phyloP scores from a whole-genome alignment of 2,329 filamentous ascomycete genomes.

The Colletotrichum camelliae region DNA sequence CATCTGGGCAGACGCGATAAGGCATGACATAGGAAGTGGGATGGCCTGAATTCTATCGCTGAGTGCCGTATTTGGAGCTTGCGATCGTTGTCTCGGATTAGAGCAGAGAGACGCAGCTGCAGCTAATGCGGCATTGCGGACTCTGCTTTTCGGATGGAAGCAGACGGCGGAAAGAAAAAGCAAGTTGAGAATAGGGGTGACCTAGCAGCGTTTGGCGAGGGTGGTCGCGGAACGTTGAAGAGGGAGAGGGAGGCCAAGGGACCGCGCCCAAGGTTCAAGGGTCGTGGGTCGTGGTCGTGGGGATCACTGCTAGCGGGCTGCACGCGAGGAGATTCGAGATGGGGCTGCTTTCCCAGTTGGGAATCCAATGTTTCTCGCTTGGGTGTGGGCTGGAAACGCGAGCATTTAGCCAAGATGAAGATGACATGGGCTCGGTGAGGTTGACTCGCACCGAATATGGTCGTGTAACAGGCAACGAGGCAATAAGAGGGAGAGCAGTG shows the following conservation, averaged over 20 bases:
- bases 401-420: background rate
- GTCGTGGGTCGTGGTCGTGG: conserved; percentile 4
- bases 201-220: background rate
- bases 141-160: background rate
- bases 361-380: conserved; percentile 20
- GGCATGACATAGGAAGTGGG: background rate
- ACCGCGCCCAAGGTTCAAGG: conserved; percentile 8
- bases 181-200: background rate
- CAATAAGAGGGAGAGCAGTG: background rate
- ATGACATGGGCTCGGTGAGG: background rate
- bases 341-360: conserved; percentile 15
- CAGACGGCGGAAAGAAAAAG: background rate
- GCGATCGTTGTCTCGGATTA: background rate
- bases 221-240: background rate
- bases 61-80: background rate
- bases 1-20: conserved; percentile 5
- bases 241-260: background rate
- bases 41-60: background rate
- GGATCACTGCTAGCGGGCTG: conserved; percentile 12
- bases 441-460: background rate
- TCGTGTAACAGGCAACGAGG: background rate
- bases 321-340: conserved; percentile 13
- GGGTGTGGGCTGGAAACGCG: background rate
- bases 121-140: background rate
- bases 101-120: background rate